Percentiles rank a stretch among this genome's conserved stretches.
These are phyloP conservation scores for Apophysomyces elegans DNA, from an alignment of 371 early-diverging fungal genomes.

Conservation along the genomic window DNA sequence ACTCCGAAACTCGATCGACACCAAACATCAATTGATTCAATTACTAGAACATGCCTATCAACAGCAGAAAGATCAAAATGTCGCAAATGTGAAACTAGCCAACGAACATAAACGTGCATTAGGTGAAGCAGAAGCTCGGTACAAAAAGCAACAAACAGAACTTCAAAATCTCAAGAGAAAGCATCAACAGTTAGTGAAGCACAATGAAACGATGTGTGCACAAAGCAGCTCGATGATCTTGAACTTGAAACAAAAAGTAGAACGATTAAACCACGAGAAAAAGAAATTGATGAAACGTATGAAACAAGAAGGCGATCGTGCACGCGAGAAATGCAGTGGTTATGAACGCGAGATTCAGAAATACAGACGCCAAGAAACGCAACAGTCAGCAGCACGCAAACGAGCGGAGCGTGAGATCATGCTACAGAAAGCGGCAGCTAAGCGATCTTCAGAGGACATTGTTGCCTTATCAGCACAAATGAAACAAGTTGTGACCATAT, in stretches of 20 bases:
- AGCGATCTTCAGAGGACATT: slow-evolving; percentile 28
- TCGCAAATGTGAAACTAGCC: slow-evolving; percentile 40
- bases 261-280: slow-evolving; percentile 70
- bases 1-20: slow-evolving; percentile 19
- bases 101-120: slow-evolving; percentile 34
- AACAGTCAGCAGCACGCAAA: slow-evolving; percentile 2
- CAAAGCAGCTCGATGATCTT: slow-evolving; percentile 49
- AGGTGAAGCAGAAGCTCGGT: slow-evolving; percentile 55
- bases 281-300: slow-evolving; percentile 64
- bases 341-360: slow-evolving; percentile 44
- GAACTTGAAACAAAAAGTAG: slow-evolving; percentile 52
- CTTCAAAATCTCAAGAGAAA: slow-evolving; percentile 59
- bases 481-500: slow-evolving; percentile 1
- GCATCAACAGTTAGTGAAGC: slow-evolving; percentile 53
- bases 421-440: slow-evolving; percentile 31
- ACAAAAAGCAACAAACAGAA: slow-evolving; percentile 67
- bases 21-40: slow-evolving; percentile 47
- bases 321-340: slow-evolving; percentile 37
- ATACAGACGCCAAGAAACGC: slow-evolving; percentile 10
- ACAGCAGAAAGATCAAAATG: slow-evolving; percentile 35
- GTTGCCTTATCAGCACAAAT: slow-evolving; percentile 8
- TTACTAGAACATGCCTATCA: slow-evolving; percentile 52
- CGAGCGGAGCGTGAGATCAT: slow-evolving; percentile 33
- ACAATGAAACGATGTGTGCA: slow-evolving; percentile 47
- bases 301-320: slow-evolving; percentile 45